Conservation (phyloP, 1,284 basidiomycete genomes). For the Leccinum pachyderme region DNA sequence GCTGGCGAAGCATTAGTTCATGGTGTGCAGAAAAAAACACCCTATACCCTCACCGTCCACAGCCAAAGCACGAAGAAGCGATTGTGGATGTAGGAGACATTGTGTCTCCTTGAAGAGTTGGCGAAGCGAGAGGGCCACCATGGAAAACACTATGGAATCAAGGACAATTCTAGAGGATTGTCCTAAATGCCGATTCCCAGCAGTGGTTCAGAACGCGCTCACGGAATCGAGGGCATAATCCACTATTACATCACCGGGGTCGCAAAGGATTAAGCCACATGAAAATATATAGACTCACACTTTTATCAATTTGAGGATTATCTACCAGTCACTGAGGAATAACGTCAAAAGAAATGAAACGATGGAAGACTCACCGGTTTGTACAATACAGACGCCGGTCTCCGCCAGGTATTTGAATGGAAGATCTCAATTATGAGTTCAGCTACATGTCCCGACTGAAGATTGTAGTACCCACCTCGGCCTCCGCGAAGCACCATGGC, state of each 20-base stretch:
- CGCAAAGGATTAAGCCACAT: background rate
- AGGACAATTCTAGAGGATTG: background rate
- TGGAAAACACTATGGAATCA: background rate
- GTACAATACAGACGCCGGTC: background rate
- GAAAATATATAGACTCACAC: background rate
- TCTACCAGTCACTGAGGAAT: background rate
- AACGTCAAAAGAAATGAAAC: background rate
- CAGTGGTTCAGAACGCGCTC: background rate
- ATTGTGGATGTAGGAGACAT: background rate
- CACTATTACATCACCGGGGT: background rate
- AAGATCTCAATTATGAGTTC: background rate
- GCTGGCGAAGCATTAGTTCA: background rate
- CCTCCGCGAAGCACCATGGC: background rate
- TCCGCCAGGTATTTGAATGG: background rate
- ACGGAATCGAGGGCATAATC: background rate
- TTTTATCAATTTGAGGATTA: background rate
- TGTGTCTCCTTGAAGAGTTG: background rate
- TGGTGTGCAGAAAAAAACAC: no score
- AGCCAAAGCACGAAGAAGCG: background rate
- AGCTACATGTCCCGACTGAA: background rate
- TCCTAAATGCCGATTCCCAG: background rate
- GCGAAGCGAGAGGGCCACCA: background rate
- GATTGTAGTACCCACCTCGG: background rate
- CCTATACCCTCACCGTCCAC: background rate
- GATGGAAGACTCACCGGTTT: background rate